Evolutionary conservation across 164 flowering plant species (phyloP).

Genomic region (Umbellularia californica): DNA sequence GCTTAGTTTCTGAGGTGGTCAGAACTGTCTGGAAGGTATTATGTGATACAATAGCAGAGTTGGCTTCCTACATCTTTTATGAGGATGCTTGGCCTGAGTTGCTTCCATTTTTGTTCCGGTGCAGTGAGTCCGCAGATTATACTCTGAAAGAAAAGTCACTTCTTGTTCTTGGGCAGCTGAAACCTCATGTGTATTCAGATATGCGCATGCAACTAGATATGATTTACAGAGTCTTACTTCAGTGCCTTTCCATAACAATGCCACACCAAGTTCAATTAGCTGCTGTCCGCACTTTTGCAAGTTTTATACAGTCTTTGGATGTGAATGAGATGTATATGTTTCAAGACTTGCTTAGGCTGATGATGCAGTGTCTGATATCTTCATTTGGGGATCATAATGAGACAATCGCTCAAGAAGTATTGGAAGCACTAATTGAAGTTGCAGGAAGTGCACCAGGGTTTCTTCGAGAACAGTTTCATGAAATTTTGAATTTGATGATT

Average conservation of each 20-base stretch:
- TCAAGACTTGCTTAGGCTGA: constrained; percentile 22
- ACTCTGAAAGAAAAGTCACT: constrained; percentile 19
- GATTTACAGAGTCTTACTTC: constrained; percentile 15
- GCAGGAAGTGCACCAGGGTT: constrained; percentile 30
- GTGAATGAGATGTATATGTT: constrained; percentile 18
- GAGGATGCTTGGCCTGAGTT: constrained; percentile 29
- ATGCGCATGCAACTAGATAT: constrained; percentile 13
- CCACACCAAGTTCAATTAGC: constrained; percentile 20
- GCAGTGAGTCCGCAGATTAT: constrained; percentile 12
- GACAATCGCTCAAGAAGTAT: constrained; percentile 24
- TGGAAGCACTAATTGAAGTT: constrained; percentile 25
- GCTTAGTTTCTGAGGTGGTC: constrained; percentile 15
- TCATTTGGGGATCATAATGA: constrained; percentile 18
- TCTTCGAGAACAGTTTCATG: constrained; percentile 18
- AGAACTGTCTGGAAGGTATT: constrained; percentile 22
- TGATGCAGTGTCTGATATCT: constrained; percentile 23
- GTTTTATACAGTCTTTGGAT: constrained; percentile 22
- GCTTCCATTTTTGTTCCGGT: constrained; percentile 26
- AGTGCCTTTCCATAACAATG: constrained; percentile 10
- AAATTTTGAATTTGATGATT: constrained; percentile 24
- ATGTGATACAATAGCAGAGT: constrained; percentile 26
- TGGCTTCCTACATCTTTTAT: constrained; percentile 20
- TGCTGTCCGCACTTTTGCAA: constrained; percentile 23
- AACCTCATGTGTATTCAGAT: constrained; percentile 18
- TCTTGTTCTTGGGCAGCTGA: constrained; percentile 21